Evolutionary conservation across 495 filamentous ascomycete genomes (phyloP), one percentile per base, ranked within the genome.

Genomic region (Hypoxylon fragiforme): DNA sequence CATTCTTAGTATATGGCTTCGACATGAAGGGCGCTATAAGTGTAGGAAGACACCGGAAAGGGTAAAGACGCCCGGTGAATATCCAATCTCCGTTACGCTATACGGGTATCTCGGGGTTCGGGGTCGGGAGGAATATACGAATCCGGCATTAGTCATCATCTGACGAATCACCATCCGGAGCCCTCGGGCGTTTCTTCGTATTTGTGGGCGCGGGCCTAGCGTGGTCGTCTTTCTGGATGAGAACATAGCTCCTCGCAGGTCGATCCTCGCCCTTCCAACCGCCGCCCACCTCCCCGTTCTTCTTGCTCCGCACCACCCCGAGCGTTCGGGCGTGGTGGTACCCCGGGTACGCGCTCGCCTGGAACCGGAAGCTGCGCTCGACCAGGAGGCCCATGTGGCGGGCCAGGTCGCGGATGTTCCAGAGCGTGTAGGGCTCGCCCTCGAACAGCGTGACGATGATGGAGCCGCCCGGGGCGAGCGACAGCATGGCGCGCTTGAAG

Each of bases 391-490:
- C 91, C 6, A 78, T 77, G 70, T 95, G 89, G 3, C 90, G 76
- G 3, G 84, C 94, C 14, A 98, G 73, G 68, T 95, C 91, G 14
- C 84, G 81, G 24, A 97, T 81, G 69, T 97, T 95, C 94, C 94
- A 98, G 8, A 96, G 77, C 7, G 89, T 91, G 68, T 98, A 98
- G 1, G 92, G 94, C 64, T 92, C 84, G 31, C 86, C 88, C 70
- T 96, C 92, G 66, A 98, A 97, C 3, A 97, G 69, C 1, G 91
- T 95, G 1, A 97, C 84, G 14, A 96, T 64, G 34, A 97, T 87
- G 30, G 82, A 82, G 2, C 90, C 90, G 5, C 63, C 66, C n/a
- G 63, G 75, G 39, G 64, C 73, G 16, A 66, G 59, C 2, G 68
- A 70, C 14, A 68, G 66, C 21, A 69, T 60, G 5, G 76, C 84